A percentile compares a stretch with the other conserved stretches of the same genome.
Conservation (phyloP, 2,329 filamentous ascomycete species). For the Ramularia endophylla region DNA sequence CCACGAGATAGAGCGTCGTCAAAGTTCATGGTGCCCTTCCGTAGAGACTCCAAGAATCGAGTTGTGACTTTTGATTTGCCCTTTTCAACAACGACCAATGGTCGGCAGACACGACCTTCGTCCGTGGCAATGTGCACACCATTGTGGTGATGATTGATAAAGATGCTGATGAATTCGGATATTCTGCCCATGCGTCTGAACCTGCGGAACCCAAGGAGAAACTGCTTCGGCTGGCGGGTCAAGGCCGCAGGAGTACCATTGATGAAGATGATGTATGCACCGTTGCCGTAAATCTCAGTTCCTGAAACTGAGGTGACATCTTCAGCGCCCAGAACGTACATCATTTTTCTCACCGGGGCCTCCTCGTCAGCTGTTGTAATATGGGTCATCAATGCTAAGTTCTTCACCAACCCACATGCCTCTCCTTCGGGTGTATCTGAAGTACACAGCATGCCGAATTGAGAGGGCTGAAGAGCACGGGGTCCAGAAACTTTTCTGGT, state of each 20-base stretch:
- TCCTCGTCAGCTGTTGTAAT: conserved; percentile 97
- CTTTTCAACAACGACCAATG: conserved; percentile 91
- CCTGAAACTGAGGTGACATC: conserved; percentile 76
- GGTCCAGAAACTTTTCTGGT: conserved; percentile 94
- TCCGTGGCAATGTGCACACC: conserved; percentile 95
- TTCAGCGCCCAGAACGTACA: conserved; percentile 80
- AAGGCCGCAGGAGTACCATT: conserved; percentile 92
- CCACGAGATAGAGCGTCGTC: conserved; percentile 90
- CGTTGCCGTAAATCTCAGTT: conserved; percentile 76
- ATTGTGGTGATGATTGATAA: conserved; percentile 87
- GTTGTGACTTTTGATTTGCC: conserved; percentile 72
- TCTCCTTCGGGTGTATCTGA: conserved; percentile 98
- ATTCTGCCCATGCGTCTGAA: conserved; percentile 86
- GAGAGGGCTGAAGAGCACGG: conserved; percentile 90
- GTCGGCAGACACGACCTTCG: conserved; percentile 92
- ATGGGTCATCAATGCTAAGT: conserved; percentile 96
- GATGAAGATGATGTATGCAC: conserved; percentile 84
- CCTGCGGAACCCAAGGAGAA: conserved; percentile 76
- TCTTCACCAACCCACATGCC: conserved; percentile 96
- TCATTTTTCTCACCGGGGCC: conserved; percentile 76
- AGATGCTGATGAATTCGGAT: conserved; percentile 93
- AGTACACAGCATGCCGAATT: conserved; percentile 96
- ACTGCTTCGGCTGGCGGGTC: conserved; percentile 78
- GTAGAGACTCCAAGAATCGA: conserved; percentile 72
- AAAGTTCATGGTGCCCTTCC: conserved; percentile 79